Conservation (phyloP, 2,329 filamentous ascomycete genomes). For the Talaromyces sp. region DNA sequence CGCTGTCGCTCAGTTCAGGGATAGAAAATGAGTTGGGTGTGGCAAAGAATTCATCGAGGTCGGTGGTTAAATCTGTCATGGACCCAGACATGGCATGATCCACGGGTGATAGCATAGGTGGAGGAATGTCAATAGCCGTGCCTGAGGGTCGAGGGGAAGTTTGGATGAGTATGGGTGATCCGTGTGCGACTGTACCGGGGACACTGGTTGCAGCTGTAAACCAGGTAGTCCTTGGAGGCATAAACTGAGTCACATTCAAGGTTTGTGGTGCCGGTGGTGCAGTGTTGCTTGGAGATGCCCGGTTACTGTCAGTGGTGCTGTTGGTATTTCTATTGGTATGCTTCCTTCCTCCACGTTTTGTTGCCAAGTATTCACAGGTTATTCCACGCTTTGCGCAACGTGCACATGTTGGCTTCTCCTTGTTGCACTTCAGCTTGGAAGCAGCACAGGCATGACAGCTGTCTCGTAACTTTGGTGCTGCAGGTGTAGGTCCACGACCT, state of each 20-base stretch:
- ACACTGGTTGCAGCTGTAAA: background rate
- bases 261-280: background rate
- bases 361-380: slow-evolving; percentile 6
- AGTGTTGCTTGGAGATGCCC: background rate
- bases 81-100: background rate
- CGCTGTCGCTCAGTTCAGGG: background rate
- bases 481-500: background rate
- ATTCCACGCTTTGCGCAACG: slow-evolving; percentile 14
- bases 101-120: slow-evolving; percentile 4
- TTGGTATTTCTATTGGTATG: background rate
- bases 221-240: background rate
- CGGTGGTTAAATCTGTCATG: slow-evolving; percentile 8
- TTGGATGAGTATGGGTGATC: background rate
- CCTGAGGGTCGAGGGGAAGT: background rate
- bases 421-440: slow-evolving; percentile 17
- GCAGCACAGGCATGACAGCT: slow-evolving; percentile 15
- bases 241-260: background rate
- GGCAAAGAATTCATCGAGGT: slow-evolving; percentile 23
- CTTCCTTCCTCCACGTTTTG: slow-evolving; percentile 8
- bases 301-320: background rate
- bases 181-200: background rate
- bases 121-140: background rate
- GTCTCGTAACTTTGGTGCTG: slow-evolving; percentile 9
- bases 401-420: slow-evolving; percentile 15
- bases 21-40: slow-evolving; percentile 22